phyloP scores from a whole-genome alignment of 495 filamentous ascomycete species.

The Xylaria cubensis region DNA sequence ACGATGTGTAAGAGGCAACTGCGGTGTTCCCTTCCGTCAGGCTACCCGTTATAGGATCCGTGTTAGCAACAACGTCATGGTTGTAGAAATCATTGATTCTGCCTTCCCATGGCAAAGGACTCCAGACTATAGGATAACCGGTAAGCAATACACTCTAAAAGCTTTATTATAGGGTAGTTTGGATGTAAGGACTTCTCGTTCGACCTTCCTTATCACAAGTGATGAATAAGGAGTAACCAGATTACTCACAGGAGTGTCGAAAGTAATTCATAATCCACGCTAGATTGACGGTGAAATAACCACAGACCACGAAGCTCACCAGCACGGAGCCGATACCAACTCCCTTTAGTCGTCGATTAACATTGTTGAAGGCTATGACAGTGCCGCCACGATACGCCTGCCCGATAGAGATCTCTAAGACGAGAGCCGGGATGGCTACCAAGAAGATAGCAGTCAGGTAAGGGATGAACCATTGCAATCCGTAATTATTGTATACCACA shows the following conservation, averaged over 20 bases:
- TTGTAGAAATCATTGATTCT: slow-evolving; percentile 48
- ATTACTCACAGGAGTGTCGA: slow-evolving; percentile 42
- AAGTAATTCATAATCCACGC: slow-evolving; percentile 55
- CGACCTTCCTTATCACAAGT: not conserved
- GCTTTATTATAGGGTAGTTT: not conserved
- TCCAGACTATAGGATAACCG: slow-evolving; percentile 22
- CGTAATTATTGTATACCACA: slow-evolving; percentile 27
- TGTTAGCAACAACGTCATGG: slow-evolving; percentile 39
- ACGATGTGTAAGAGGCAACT: slow-evolving; percentile 38
- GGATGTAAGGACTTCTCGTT: not conserved
- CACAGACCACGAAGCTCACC: slow-evolving; percentile 47
- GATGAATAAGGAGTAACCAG: not conserved
- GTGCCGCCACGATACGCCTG: slow-evolving; percentile 51
- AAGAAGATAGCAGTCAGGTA: slow-evolving; percentile 45
- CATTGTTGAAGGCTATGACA: slow-evolving; percentile 49
- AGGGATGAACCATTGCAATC: slow-evolving; percentile 43
- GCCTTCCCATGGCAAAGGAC: slow-evolving; percentile 47
- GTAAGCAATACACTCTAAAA: not conserved
- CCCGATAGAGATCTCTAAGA: slow-evolving; percentile 51
- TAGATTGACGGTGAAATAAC: slow-evolving; percentile 49
- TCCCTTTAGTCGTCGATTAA: slow-evolving; percentile 46
- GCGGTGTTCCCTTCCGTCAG: slow-evolving; percentile 16
- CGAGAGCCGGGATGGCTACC: slow-evolving; percentile 54
- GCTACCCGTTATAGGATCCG: slow-evolving; percentile 39
- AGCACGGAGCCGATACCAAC: slow-evolving; percentile 45